Evolutionary conservation across 2,329 filamentous ascomycete species (phyloP), one percentile per base, ranked within the genome.

Genomic region (Colletotrichum spinosum): DNA sequence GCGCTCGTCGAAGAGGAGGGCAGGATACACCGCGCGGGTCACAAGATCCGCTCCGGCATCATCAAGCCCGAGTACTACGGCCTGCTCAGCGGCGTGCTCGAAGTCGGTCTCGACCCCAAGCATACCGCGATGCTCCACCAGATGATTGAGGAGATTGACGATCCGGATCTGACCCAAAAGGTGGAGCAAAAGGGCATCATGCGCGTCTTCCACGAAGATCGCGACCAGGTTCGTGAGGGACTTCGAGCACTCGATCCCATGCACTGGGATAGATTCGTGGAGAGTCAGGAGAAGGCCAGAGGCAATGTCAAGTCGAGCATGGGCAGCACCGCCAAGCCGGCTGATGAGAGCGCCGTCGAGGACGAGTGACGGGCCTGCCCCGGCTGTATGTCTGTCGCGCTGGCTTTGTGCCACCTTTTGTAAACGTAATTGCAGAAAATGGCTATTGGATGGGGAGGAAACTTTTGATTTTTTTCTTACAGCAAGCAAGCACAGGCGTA

Each of bases 231-330:
- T 17, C 74, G 84, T 45, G 77, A 79, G 65, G 72, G 76, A 54
- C 72, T 90, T 68, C 81, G 86, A 15, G 86, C 86, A 6, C 83
- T 85, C 35, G 92, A 93, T 68, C 88, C 89, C 0, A 86, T 88
- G 67, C 84, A 91, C 74, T 87, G 92, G 85, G 84, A 85, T 54
- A 78, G 79, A 8, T 87, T 94, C 72, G 83, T 85, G 33, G 87
- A 90, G 76, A 81, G 84, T 42, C 88, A 89, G 76, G 79, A 86
- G 71, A 88, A 88, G 76, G 84, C 86, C 6, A 78, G 82, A 61
- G 84, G 82, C 10, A 88, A 88, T 69, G 81, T 85, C 17, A 78
- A 76, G 55, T 69, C 77, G 25, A 56, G 71, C 34, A 72, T 77
- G 48, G 70, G 74, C 7, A 72, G 75, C 68, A 69, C 68, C 7